These are phyloP conservation scores for Smittium mucronatum DNA, from an alignment of 371 early-diverging fungal species.

Conservation along the genomic window DNA sequence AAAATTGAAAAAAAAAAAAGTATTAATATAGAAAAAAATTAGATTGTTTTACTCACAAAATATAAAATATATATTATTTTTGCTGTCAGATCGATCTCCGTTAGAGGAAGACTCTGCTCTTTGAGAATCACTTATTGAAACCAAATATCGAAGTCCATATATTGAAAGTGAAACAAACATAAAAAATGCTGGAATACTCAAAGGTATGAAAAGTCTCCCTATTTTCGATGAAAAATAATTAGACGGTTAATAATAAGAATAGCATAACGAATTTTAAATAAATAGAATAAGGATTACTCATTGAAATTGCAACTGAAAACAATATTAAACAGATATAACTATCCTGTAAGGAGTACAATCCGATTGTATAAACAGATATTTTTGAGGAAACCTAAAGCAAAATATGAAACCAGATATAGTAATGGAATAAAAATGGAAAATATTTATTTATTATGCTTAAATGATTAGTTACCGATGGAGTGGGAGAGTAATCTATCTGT, in stretches of 20 bases:
- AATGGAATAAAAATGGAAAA: not conserved
- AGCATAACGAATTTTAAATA: too few species aligned
- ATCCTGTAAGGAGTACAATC: conserved; percentile 54
- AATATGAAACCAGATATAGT: not conserved
- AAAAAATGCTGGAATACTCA: conserved; percentile 52
- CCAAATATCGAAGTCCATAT: conserved; percentile 57
- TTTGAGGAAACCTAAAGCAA: conserved; percentile 35
- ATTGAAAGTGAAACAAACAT: conserved; percentile 49
- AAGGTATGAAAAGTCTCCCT: not conserved
- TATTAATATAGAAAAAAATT: conserved; percentile 16
- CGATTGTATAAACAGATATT: conserved; percentile 59
- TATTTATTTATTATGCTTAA: not conserved
- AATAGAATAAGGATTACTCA: too few species aligned
- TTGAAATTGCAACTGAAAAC: conserved; percentile 45
- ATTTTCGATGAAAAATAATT: not conserved
- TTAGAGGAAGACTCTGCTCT: conserved; percentile 34
- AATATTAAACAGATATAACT: conserved; percentile 52
- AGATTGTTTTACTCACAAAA: conserved; percentile 18
- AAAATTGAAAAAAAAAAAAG: conserved; percentile 40
- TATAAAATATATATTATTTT: not conserved
- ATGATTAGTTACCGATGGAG: conserved; percentile 46
- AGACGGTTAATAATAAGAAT: not conserved
- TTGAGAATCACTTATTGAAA: conserved; percentile 56
- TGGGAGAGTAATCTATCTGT: conserved; percentile 62
- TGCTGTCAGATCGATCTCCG: not conserved